These are phyloP conservation scores for Leccinum ochraceum DNA, from an alignment of 768 basidiomycete species.

Conservation along the genomic window DNA sequence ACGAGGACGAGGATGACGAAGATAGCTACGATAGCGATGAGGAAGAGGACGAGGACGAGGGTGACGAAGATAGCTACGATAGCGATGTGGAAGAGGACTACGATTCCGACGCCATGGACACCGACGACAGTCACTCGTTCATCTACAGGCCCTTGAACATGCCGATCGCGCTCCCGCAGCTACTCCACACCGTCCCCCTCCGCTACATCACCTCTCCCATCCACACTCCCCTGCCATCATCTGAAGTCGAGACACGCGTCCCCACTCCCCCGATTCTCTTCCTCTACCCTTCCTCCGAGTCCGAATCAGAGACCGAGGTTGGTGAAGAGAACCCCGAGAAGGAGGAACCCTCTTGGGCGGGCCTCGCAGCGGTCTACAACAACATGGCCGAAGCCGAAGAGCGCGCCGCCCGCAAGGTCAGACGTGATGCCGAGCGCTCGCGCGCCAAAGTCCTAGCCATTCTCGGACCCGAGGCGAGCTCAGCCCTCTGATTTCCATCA, in stretches of 20 bases:
- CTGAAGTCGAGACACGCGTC: not conserved
- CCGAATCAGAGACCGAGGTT: not conserved
- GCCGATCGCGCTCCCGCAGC: constrained; percentile 7
- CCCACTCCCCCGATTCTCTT: not conserved
- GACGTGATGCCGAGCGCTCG: constrained; percentile 14
- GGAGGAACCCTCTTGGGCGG: not conserved
- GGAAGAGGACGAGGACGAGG: too few species aligned
- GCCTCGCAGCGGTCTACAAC: constrained; percentile 4
- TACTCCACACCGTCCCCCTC: constrained; percentile 4
- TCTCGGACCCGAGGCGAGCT: constrained; percentile 4
- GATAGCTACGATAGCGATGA: not conserved
- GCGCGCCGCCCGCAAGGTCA: constrained; percentile 5
- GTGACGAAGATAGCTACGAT: not conserved
- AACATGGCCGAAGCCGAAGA: constrained; percentile 7
- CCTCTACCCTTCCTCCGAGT: not conserved
- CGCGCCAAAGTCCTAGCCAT: constrained; percentile 11
- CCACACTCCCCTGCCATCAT: not conserved
- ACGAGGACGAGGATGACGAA: too few species aligned
- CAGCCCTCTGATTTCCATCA: not conserved
- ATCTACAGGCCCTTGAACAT: not conserved
- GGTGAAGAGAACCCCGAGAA: not conserved
- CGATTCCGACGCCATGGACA: too few species aligned
- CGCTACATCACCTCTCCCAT: not conserved
- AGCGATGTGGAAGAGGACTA: not conserved
- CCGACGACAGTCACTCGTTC: not conserved